Evolutionary conservation across 495 filamentous ascomycete genomes (phyloP), one percentile per base, ranked within the genome.

Genomic region (Trichocladium uniseriatum): DNA sequence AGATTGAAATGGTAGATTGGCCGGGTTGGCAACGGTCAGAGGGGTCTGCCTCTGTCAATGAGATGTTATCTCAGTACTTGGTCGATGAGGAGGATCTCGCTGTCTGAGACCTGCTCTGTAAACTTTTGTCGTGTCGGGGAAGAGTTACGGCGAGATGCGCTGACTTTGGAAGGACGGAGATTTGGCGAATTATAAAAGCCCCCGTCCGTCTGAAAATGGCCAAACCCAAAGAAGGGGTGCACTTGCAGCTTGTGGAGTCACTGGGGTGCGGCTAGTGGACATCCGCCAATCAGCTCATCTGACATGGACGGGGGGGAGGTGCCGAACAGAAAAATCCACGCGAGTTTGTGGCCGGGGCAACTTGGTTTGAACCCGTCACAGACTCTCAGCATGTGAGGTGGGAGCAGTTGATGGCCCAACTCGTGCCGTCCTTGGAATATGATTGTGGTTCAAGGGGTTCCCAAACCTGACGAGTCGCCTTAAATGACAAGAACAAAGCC

Each of bases 81-180:
- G n/a, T n/a, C n/a, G n/a, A n/a, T n/a, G n/a, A n/a, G n/a, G 31
- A 39, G 50, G 38, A 58, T 54, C 55, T 59, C 52, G 55, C 56
- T 41, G 34, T 37, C n/a, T 41, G 38, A 52, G 29, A 42, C 45
- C 51, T 20, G 50, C n/a, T 43, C 28, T 38, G 49, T 58, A 48
- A 8, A 8, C 8, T 3, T 27, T 3, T 27, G 24, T 27, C 8
- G 24, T 27, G 8, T 27, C 24, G 8, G 24, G 32, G 50, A n/a
- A n/a, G 39, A 39, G 34, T 37, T 20, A 43, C 21, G 35, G 48
- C 38, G 19, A 47, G 35, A 38, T 43, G 53, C 50, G 38, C 57
- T 56, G 57, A 51, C 60, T 58, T 63, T 48, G 58, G 51, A 24
- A 39, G 43, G 32, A 34, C 15, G 45, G 55, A 40, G 48, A 37